Conservation (phyloP, 345 rosid species). For the Nephelium lappaceum region DNA sequence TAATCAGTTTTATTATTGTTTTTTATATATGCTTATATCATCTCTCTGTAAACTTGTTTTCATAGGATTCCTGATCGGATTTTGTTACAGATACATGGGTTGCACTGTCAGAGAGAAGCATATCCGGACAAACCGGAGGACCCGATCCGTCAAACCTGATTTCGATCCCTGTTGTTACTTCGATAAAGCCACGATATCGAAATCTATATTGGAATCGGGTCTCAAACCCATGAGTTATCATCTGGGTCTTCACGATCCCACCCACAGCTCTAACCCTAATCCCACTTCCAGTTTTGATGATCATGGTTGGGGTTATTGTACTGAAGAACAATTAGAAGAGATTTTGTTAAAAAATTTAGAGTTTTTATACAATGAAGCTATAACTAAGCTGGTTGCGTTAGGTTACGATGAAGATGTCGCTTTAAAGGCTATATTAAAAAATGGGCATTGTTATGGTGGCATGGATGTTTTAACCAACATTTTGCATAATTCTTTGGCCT, state of each 20-base stretch:
- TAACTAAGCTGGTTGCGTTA: constrained; percentile 63
- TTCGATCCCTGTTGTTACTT: constrained; percentile 61
- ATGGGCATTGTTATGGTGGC: constrained; percentile 87
- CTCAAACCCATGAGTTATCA: constrained; percentile 55
- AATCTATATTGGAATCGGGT: constrained; percentile 61
- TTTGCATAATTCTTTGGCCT: constrained; percentile 69
- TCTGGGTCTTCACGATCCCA: constrained; percentile 46
- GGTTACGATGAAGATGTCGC: constrained; percentile 82
- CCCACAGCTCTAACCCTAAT: constrained; percentile 31
- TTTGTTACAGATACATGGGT: constrained; percentile 42
- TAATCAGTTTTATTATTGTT: neutral
- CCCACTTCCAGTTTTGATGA: constrained; percentile 49
- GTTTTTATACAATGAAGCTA: constrained; percentile 61
- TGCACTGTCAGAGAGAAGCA: constrained; percentile 71
- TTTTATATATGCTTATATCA: neutral
- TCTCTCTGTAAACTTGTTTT: neutral
- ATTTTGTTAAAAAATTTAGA: constrained; percentile 65
- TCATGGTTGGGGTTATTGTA: constrained; percentile 79
- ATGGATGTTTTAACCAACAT: constrained; percentile 85
- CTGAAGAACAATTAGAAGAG: constrained; percentile 86
- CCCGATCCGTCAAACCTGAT: constrained; percentile 61
- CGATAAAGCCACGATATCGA: constrained; percentile 47
- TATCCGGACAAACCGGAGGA: constrained; percentile 53
- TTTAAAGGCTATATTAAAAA: constrained; percentile 70
- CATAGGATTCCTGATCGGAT: neutral